Percentiles rank a stretch among this genome's conserved stretches.
These are phyloP conservation scores for Mucor sp. DNA, from an alignment of 371 early-diverging fungal species.

Conservation along the genomic window DNA sequence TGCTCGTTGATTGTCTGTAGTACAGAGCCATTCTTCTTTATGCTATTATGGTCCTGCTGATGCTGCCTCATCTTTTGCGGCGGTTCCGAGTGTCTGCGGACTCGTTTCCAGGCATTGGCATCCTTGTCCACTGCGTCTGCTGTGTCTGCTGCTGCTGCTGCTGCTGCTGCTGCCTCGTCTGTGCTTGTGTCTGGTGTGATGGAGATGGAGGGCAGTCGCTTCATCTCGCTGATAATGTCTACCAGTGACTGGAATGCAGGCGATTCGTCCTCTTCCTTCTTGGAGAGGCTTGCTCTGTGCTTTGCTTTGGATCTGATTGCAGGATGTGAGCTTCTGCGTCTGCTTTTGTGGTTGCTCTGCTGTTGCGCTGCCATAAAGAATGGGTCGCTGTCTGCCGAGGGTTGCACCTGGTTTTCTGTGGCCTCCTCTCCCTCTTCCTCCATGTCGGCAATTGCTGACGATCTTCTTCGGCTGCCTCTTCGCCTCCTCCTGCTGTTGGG, in stretches of 20 bases:
- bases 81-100: constrained; percentile 37
- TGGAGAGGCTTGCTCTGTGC: neutral
- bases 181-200: neutral
- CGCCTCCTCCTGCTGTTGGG: constrained; percentile 1
- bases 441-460: neutral
- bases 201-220: constrained; percentile 26
- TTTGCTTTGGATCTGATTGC: neutral
- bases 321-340: constrained; percentile 5
- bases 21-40: neutral
- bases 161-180: neutral
- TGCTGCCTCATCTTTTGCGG: constrained; percentile 7
- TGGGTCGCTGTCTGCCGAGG: neutral
- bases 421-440: neutral
- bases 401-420: neutral
- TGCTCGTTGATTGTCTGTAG: neutral
- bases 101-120: constrained; percentile 1
- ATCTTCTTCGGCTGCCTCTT: constrained; percentile 9
- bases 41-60: neutral
- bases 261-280: constrained; percentile 19
- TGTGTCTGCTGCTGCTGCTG: neutral
- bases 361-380: neutral
- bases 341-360: neutral
- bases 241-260: constrained; percentile 43
- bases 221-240: constrained; percentile 44
- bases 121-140: too few species aligned